Evolutionary conservation across 371 early-diverging fungal species (phyloP).

Genomic region (Lichtheimia ramosa): DNA sequence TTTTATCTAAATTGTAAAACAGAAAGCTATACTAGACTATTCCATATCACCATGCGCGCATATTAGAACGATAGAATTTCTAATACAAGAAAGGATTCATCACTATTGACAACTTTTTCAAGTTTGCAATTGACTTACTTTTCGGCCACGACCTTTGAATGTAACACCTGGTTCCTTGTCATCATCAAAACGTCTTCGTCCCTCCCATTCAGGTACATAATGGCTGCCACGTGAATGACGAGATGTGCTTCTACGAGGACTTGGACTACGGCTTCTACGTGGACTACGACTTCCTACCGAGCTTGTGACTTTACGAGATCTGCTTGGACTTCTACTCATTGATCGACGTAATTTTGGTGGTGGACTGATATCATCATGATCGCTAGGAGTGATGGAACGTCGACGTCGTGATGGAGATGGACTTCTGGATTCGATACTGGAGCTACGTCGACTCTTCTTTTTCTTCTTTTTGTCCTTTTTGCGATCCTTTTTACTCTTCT

Average conservation of each 20-base stretch:
- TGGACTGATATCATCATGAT: not conserved
- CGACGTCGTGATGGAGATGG: not conserved
- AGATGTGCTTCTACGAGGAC: not conserved
- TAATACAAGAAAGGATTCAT: no score
- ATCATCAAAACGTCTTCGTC: slow-evolving; percentile 25
- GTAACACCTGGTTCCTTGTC: slow-evolving; percentile 34
- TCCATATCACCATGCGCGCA: no score
- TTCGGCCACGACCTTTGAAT: slow-evolving; percentile 48
- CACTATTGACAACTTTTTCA: no score
- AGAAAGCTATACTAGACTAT: no score
- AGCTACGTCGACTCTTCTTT: slow-evolving; percentile 14
- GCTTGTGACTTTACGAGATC: not conserved
- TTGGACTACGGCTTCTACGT: slow-evolving; percentile 13
- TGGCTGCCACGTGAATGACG: slow-evolving; percentile 1
- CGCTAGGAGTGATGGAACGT: not conserved
- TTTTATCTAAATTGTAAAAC: no score
- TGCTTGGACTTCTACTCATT: not conserved
- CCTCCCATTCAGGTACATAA: slow-evolving; percentile 42
- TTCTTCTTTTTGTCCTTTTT: slow-evolving; percentile 29
- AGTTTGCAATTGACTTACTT: slow-evolving; percentile 19
- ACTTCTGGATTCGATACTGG: not conserved
- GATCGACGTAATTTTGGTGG: not conserved
- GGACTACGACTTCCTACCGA: slow-evolving; percentile 6
- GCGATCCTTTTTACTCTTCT: slow-evolving; percentile 24
- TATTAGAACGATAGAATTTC: no score